phyloP scores from a whole-genome alignment of 1,284 basidiomycete genomes.

The Phlebopus sp. region DNA sequence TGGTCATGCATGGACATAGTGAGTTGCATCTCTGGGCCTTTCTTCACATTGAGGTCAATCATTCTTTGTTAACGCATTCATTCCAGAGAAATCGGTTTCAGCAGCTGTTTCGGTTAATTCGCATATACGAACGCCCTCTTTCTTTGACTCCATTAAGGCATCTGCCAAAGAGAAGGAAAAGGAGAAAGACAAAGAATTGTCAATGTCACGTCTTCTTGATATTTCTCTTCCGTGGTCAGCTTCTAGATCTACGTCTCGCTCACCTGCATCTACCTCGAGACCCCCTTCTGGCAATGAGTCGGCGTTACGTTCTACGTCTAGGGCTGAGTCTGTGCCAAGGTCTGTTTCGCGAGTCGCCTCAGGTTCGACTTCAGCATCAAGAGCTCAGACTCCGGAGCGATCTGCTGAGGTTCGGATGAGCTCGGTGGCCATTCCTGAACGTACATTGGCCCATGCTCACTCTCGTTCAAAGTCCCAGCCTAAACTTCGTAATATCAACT shows the following conservation, averaged over 20 bases:
- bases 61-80: neutral
- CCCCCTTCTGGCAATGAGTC: constrained; percentile 16
- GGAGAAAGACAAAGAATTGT: constrained; percentile 25
- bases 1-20: constrained; percentile 26
- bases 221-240: constrained; percentile 31
- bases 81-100: constrained; percentile 26
- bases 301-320: constrained; percentile 18
- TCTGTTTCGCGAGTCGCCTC: constrained; percentile 15
- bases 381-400: constrained; percentile 1
- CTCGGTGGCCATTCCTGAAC: neutral
- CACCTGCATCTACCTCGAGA: constrained; percentile 12
- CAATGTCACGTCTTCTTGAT: constrained; percentile 27
- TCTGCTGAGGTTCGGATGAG: neutral
- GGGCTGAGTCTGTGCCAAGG: constrained; percentile 15
- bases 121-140: constrained; percentile 12
- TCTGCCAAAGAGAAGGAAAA: constrained; percentile 27
- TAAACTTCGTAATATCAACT: constrained; percentile 15
- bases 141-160: constrained; percentile 21
- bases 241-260: constrained; percentile 15
- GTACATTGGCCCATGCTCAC: constrained; percentile 13
- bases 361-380: constrained; percentile 1
- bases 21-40: constrained; percentile 1
- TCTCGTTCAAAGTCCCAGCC: constrained; percentile 31
- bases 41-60: neutral
- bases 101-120: constrained; percentile 5